Base-by-base conservation (phyloP, 768 basidiomycete species). In the Daedaleopsis sinensis region DNA sequence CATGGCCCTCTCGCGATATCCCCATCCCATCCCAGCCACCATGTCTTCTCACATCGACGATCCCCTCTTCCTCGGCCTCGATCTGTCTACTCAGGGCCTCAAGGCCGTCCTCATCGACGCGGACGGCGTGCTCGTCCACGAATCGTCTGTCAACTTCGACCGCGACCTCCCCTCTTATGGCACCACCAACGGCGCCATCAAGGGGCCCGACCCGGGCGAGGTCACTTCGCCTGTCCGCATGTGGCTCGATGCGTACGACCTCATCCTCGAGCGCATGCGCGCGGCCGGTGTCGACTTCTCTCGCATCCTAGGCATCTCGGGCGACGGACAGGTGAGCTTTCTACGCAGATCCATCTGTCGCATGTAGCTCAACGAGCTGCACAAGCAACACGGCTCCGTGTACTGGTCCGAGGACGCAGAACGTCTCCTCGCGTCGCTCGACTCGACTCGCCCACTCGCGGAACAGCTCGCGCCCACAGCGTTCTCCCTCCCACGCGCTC, bases 161-260 rank as follows among this genome's bases (percentile, higher is more conserved):
- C 80, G 80, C 42, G 93, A 96, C 70, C 76, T 96, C n/a, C 85
- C 91, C 1, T 76, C 83, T 44, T 86, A 89, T 70, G 80, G 80
- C 6, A 90, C 88, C 4, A 79, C 74, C 23, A 89, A 87, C 65
- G 90, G 90, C 52, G 85, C 88, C 12, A 77, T 88, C 59, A 75
- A 73, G 57, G 89, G 88, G 13, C 84, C 89, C 35, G 85, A 76
- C 36, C 77, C 81, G 56, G 91, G 90, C 46, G 87, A 90, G 70
- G 91, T 93, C 46, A 88, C 86, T 11, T 89, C 88, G 3, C 93
- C 93, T 3, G 89, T 94, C 23, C 79, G 78, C 57, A 90, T 94
- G 88, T 91, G 90, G 85, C 76, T 94, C n/a, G 88, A 92, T 64
- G 92, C 92, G 16, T 78, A 94, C 66, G 94, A 96, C 73, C 73